phyloP scores from a whole-genome alignment of 805 yeast species.

The Grigorovia yakushimaensis region DNA sequence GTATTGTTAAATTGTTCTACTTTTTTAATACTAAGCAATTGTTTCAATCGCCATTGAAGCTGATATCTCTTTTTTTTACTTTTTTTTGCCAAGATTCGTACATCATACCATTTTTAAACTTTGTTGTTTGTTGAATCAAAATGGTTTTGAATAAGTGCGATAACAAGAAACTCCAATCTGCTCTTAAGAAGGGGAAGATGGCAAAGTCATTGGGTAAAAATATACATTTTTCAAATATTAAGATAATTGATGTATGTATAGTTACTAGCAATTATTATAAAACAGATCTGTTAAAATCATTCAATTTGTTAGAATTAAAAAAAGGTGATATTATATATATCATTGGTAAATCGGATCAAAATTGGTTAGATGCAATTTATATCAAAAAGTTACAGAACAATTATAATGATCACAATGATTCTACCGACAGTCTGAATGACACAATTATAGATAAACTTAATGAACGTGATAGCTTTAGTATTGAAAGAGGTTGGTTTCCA shows the following conservation, averaged over 20 bases:
- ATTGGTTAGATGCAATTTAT: slow-evolving; percentile 79
- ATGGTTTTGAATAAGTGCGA: too few species aligned
- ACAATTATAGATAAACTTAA: slow-evolving; percentile 1
- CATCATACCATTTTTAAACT: too few species aligned
- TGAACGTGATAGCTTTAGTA: slow-evolving; percentile 13
- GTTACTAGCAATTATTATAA: not conserved
- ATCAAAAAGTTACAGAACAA: not conserved
- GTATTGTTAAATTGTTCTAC: too few species aligned
- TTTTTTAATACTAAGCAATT: too few species aligned
- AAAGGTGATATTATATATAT: slow-evolving; percentile 64
- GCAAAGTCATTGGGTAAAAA: not conserved
- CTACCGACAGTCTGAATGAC: slow-evolving; percentile 1
- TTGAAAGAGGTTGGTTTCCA: slow-evolving; percentile 80
- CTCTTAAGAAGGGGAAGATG: not conserved
- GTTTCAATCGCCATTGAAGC: too few species aligned
- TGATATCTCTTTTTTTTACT: too few species aligned
- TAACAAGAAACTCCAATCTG: too few species aligned
- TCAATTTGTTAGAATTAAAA: slow-evolving; percentile 9
- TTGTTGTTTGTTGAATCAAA: too few species aligned
- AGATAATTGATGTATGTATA: not conserved
- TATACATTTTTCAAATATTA: not conserved
- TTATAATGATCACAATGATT: not conserved
- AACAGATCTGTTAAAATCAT: not conserved
- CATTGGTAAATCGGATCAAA: slow-evolving; percentile 49
- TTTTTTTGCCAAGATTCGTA: too few species aligned